phyloP scores from a whole-genome alignment of 345 rosid species.

The Ceriops zippeliana region DNA sequence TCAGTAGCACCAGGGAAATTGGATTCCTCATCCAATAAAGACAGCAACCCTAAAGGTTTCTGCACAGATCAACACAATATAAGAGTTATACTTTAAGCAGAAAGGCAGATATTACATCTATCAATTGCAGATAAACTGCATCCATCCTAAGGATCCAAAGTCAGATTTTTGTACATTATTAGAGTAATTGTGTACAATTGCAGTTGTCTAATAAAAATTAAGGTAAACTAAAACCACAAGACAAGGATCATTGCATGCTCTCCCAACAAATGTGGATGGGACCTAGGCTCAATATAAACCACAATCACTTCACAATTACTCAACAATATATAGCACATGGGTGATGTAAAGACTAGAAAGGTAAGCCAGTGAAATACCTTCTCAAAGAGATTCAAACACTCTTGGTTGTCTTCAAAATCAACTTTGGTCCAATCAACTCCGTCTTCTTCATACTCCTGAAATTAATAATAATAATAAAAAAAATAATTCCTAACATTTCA shows the following conservation, averaged over 20 bases:
- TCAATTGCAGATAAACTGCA: constrained; percentile 5
- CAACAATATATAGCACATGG: background rate
- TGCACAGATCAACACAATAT: constrained; percentile 35
- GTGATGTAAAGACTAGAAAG: background rate
- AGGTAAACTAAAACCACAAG: background rate
- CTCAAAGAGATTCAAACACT: constrained; percentile 86
- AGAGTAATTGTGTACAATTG: no score
- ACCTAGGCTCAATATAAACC: no score
- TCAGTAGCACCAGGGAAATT: constrained; percentile 84
- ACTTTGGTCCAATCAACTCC: constrained; percentile 94
- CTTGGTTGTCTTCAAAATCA: constrained; percentile 84
- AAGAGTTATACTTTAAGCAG: constrained; percentile 14
- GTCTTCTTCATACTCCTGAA: constrained; percentile 84
- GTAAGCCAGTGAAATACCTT: constrained; percentile 46
- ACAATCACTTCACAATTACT: no score
- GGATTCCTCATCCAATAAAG: constrained; percentile 90
- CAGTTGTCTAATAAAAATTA: background rate
- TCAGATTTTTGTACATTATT: constrained; percentile 1
- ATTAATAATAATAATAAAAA: constrained; percentile 6
- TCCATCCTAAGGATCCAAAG: constrained; percentile 1
- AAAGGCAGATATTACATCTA: background rate
- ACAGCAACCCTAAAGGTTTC: constrained; percentile 84
- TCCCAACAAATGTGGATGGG: no score
- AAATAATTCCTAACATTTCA: background rate
- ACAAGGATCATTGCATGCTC: no score